Base-by-base conservation (phyloP, 768 basidiomycete genomes). In the Xerocomellus amylosporus region DNA sequence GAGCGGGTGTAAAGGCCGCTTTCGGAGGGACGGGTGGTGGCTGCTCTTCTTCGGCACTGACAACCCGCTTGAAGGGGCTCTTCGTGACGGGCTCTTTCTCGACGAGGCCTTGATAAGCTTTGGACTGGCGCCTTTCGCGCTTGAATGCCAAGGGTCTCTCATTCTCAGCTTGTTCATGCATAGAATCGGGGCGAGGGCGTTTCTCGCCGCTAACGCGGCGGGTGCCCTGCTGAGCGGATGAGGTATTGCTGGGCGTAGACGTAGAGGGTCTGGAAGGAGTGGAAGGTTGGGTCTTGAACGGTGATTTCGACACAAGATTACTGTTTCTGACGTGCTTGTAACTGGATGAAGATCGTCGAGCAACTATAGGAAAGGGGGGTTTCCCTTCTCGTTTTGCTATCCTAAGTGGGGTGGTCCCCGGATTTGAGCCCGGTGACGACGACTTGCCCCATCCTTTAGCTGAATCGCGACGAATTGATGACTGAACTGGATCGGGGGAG, bases 281-380 rank as follows among this genome's bases (percentile, higher is more conserved):
- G 45, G 82, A 77, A 24, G 82, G 75, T 56, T 84, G 82, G 3
- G 81, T 82, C 63, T 87, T 88, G 75, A 93, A 93, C 10, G 90
- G 90, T 12, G 91, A 93, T 61, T 91, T 91, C 28, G 87, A 85
- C 17, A 93, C 91, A 52, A 92, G 84, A 65, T 87, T 85, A 67
- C 85, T 89, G 62, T 75, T 85, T 63, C 79, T 80, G 59, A 92
- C 79, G 70, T 90, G 90, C 59, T 81, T 86, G 73, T 86, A 93
- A 70, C 88, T 90, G 39, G 84, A 86, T 8, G 88, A 90, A 15
- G 82, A 78, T 40, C 90, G 80, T 31, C 90, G 83, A 45, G 85
- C 83, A 42, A 90, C 71, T n/a, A 73, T 69, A 42, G 82, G 75
- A 43, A 74, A 78, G 20, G 75, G 74, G 5, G 73, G 64, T 42